These are phyloP conservation scores for Aspergillus carlsbadensis DNA, from an alignment of 495 filamentous ascomycete species.

Conservation along the genomic window DNA sequence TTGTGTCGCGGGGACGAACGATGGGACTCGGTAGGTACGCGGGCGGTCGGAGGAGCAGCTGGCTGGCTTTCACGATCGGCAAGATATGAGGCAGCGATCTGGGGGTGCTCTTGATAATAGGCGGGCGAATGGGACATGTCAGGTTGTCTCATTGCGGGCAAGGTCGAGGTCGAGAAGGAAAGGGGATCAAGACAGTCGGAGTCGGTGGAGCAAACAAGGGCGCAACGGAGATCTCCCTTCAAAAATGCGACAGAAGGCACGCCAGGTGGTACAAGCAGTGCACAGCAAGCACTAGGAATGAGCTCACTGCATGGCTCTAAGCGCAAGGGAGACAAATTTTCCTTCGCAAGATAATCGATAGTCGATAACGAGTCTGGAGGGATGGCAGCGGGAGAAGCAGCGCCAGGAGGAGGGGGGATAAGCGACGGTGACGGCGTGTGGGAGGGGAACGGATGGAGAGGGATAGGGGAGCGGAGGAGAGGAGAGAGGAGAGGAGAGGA, in stretches of 20 bases:
- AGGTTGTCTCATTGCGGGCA: conserved; percentile 35
- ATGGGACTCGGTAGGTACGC: conserved; percentile 21
- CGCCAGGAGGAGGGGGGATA: conserved; percentile 11
- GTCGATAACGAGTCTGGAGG: conserved; percentile 13
- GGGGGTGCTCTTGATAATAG: conserved; percentile 35
- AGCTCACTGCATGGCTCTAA: conserved; percentile 41
- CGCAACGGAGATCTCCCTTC: conserved; percentile 16
- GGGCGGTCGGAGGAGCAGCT: conserved; percentile 23
- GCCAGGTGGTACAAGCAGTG: conserved; percentile 37
- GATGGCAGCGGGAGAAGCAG: conserved; percentile 4
- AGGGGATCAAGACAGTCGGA: conserved; percentile 14
- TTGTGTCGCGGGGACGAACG: conserved; percentile 6
- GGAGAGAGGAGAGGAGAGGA: conserved; percentile 15
- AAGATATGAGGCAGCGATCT: conserved; percentile 24
- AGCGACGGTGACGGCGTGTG: background rate
- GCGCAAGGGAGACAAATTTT: conserved; percentile 26
- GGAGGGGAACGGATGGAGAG: conserved; percentile 13
- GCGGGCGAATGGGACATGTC: conserved; percentile 45
- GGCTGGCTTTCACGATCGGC: conserved; percentile 19
- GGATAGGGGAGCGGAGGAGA: conserved; percentile 12
- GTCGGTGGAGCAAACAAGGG: conserved; percentile 23
- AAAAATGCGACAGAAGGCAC: conserved; percentile 23
- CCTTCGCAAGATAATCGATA: conserved; percentile 9
- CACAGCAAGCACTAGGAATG: conserved; percentile 35
- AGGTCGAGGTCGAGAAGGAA: conserved; percentile 11